Evolutionary conservation across 148 eudicot species (phyloP), one percentile per base, ranked within the genome.

Genomic region (Mesembryanthemum crystallinum): DNA sequence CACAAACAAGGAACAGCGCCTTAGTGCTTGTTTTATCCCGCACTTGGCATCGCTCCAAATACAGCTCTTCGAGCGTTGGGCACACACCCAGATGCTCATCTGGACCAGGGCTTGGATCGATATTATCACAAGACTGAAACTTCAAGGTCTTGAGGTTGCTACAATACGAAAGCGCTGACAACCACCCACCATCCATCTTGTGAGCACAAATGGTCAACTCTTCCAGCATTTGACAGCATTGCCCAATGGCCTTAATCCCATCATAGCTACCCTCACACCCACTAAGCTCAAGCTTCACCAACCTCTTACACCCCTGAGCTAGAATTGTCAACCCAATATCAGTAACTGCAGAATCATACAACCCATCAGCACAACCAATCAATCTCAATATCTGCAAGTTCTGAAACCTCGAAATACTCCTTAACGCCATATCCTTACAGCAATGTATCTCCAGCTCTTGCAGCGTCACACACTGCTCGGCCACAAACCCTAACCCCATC

Each of bases 191-290:
- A 67, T 92, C 98, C 88, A 95, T 87, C 78, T 83, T 87, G 65
- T 90, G 96, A 61, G 88, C 82, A 76, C 78, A 79, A 43, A 95
- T 55, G 13, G 90, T 92, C 80, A 95, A 77, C 79, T 92, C 97
- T 81, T 95, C 98, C 51, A 95, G 75, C 98, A 95, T 95, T 35
- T 82, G 96, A 79, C 98, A 95, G 37, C 98, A 95, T 74, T 90
- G 96, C 28, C 97, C 98, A 43, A 95, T 85, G 7, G 98, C 98
- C 83, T 90, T 95, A 63, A 95, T 88, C 83, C 98, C 98, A 71
- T 95, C 98, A 77, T 90, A 95, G 76, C 98, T 95, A 69, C 98
- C 98, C 73, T 92, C 97, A 73, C 96, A 92, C 58, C 98, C 98
- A 73, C 85, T 87, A 0, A 95, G 81, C 88, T 95, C 98, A 11